Conservation (phyloP, 2,329 filamentous ascomycete genomes). For the Beauveria asiatica region DNA sequence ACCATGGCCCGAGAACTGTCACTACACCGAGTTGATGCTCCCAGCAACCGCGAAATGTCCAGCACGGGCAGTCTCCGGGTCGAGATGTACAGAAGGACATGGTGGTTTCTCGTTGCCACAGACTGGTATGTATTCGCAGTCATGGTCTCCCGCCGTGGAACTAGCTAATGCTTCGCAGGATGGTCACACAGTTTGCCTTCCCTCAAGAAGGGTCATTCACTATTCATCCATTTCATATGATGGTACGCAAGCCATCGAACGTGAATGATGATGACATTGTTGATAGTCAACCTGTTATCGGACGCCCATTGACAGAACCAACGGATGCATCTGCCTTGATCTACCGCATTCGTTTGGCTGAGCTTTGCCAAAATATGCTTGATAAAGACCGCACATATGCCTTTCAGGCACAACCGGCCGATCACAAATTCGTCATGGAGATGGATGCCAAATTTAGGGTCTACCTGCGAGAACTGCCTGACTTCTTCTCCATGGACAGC, state of each 20-base stretch:
- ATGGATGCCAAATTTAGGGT: slow-evolving; percentile 23
- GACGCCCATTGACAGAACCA: slow-evolving; percentile 21
- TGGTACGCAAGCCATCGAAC: slow-evolving; percentile 29
- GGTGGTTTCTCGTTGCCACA: slow-evolving; percentile 35
- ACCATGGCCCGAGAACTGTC: slow-evolving; percentile 25
- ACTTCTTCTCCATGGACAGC: slow-evolving; percentile 21
- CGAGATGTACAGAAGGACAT: slow-evolving; percentile 33
- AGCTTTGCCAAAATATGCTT: slow-evolving; percentile 27
- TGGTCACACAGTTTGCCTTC: slow-evolving; percentile 28
- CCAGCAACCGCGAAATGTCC: slow-evolving; percentile 16
- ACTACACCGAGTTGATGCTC: slow-evolving; percentile 32
- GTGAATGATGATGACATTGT: slow-evolving; percentile 29
- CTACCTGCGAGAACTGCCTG: slow-evolving; percentile 21
- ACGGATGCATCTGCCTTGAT: slow-evolving; percentile 31
- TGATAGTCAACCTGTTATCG: slow-evolving; percentile 20
- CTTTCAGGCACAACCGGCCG: slow-evolving; percentile 21
- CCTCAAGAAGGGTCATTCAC: slow-evolving; percentile 27
- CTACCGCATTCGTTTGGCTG: slow-evolving; percentile 29
- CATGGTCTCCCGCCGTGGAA: not conserved
- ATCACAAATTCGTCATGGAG: slow-evolving; percentile 24
- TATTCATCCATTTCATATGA: slow-evolving; percentile 31
- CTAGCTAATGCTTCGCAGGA: slow-evolving; percentile 18
- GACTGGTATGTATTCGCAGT: slow-evolving; percentile 28
- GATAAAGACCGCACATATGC: slow-evolving; percentile 23
- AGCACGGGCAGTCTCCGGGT: slow-evolving; percentile 19